Evolutionary conservation across 2,329 filamentous ascomycete species (phyloP).

Genomic region (Aspergillus nomiae): DNA sequence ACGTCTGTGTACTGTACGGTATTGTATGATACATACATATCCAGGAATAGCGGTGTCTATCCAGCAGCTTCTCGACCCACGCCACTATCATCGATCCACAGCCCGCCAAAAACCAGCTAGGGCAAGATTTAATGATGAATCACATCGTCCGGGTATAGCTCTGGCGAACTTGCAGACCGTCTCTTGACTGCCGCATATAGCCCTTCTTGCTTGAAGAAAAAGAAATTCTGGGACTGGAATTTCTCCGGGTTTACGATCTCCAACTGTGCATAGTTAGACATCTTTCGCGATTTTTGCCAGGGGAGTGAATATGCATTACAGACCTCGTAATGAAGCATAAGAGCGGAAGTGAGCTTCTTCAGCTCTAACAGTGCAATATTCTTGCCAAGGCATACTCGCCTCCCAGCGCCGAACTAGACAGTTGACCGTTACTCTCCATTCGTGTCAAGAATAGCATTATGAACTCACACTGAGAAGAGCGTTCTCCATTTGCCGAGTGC

Average conservation of each 20-base stretch:
- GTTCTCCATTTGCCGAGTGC: neutral
- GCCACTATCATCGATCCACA: neutral
- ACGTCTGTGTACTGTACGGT: neutral
- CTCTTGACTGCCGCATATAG: neutral
- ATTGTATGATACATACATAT: neutral
- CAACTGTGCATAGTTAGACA: neutral
- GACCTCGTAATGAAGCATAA: constrained; percentile 5
- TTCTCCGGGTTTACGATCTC: neutral
- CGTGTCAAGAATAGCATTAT: neutral
- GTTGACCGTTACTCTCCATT: neutral
- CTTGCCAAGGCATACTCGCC: constrained; percentile 13
- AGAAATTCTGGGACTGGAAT: neutral
- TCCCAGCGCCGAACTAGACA: constrained; percentile 11
- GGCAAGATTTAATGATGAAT: neutral
- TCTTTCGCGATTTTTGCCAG: neutral
- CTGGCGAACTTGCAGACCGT: neutral
- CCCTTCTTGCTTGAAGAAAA: constrained; percentile 2
- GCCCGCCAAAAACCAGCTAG: neutral
- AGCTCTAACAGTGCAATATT: constrained; percentile 15
- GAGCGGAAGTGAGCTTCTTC: constrained; percentile 9
- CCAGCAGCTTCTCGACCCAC: neutral
- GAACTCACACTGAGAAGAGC: neutral
- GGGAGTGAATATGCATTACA: neutral
- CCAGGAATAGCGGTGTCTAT: neutral
- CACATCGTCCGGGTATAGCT: too few species aligned